Base-by-base conservation (phyloP, 768 basidiomycete species). In the Mycena vitilis region DNA sequence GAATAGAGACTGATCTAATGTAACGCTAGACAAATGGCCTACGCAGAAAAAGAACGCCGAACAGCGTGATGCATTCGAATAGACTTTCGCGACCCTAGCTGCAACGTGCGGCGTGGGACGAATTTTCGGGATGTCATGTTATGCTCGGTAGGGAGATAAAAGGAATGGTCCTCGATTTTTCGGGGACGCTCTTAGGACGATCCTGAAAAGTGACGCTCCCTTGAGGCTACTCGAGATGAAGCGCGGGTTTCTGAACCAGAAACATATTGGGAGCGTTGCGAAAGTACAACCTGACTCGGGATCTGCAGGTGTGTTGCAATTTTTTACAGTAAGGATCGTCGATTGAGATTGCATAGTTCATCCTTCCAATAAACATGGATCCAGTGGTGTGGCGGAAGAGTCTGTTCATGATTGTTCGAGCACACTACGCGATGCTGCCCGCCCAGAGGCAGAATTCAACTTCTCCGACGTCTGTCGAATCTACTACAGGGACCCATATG, bases 201-300 rank as follows among this genome's bases (percentile, higher is more conserved):
- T 30, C 30, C 5, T 30, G 30, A 30, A 30, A 30, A 30, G 30
- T 30, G 30, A 30, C 30, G 30, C 30, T 30, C 30, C 20, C 20
- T 18, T 20, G 44, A 45, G 18, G 20, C 12, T 8, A 15, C 16
- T 12, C 42, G 42, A 51, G 20, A 64, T 69, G 68, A 64, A 69
- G 40, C 68, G 68, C 48, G 68, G 68, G 13, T 69, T 69, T 60
- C 45, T 69, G 45, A 64, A 48, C 8, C 36, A 30, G 5, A 18
- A 40, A 10, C 40, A 18, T 38, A 23, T 4, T 2, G 15, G 22
- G 5, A n/a, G 25, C 13, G n/a, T 10, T 23, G 16, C 18, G 15
- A 37, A 4, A 15, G 34, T 4, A 49, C n/a, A n/a, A n/a, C 30
- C 30, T 30, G 30, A 30, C 30, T 30, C 30, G 30, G 23, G 34